These are phyloP conservation scores for Sporothrix phasma DNA, from an alignment of 2,329 filamentous ascomycete genomes.

Conservation along the genomic window DNA sequence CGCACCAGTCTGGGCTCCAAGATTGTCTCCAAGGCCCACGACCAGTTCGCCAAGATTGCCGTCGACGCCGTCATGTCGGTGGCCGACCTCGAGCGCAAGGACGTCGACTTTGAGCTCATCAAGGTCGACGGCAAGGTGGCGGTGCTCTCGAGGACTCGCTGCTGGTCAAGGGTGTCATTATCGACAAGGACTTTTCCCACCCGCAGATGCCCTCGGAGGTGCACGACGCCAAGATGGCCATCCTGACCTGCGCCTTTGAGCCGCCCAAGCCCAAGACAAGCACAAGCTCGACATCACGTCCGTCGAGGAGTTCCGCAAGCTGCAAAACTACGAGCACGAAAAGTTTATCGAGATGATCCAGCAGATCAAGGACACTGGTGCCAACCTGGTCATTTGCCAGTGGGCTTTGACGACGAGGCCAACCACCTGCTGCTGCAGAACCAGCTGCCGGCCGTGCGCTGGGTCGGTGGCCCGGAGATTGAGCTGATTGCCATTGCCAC, in stretches of 20 bases:
- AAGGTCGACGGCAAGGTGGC: constrained; percentile 99
- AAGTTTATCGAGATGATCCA: constrained; percentile 99
- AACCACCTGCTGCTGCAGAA: constrained; percentile 97
- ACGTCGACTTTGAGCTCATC: constrained; percentile 98
- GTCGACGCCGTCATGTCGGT: constrained; percentile 95
- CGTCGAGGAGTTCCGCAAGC: constrained; percentile 96
- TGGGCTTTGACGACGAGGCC: constrained; percentile 98
- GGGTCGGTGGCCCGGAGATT: constrained; percentile 97
- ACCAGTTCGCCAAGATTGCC: constrained; percentile 95
- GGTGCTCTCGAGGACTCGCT: constrained; percentile 87
- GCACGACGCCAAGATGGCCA: constrained; percentile 89
- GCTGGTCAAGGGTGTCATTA: constrained; percentile 92
- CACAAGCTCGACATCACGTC: constrained; percentile 96
- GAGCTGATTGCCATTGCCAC: constrained; percentile 98
- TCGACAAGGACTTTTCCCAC: constrained; percentile 99
- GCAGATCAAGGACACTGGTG: constrained; percentile 93
- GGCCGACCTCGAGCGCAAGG: constrained; percentile 87
- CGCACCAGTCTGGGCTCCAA: constrained; percentile 95
- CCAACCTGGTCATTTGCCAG: constrained; percentile 96
- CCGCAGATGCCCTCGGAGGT: constrained; percentile 98
- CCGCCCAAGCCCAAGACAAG: constrained; percentile 99
- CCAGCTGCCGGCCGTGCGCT: constrained; percentile 87
- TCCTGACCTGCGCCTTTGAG: constrained; percentile 95
- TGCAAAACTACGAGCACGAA: constrained; percentile 88
- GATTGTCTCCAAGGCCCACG: constrained; percentile 97